These are phyloP conservation scores for Yarrowia deformans DNA, from an alignment of 805 yeast genomes.

Conservation along the genomic window DNA sequence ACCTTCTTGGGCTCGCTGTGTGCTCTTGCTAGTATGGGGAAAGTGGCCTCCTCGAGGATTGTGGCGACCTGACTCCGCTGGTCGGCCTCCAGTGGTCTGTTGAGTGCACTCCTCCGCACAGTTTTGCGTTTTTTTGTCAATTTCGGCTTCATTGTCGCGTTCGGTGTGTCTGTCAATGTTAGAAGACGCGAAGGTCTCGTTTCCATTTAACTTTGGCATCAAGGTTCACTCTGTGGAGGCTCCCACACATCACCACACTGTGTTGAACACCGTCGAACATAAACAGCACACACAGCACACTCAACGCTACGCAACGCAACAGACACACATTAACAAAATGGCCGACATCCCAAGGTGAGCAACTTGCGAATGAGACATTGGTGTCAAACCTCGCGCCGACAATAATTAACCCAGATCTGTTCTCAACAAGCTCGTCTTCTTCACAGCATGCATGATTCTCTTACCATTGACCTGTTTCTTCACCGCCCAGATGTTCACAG, in stretches of 20 bases:
- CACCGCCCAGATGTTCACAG: constrained; percentile 53
- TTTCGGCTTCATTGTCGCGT: constrained; percentile 35
- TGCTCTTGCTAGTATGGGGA: constrained; percentile 5
- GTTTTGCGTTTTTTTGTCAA: constrained; percentile 2
- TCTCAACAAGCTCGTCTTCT: constrained; percentile 62
- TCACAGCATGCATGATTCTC: constrained; percentile 74
- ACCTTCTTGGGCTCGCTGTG: constrained; percentile 21
- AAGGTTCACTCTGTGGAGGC: constrained; percentile 2
- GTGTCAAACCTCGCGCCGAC: neutral
- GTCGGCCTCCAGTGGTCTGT: constrained; percentile 1
- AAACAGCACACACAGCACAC: neutral
- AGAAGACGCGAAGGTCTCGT: constrained; percentile 4
- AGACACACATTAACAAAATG: constrained; percentile 5
- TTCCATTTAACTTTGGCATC: constrained; percentile 5
- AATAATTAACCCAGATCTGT: constrained; percentile 46
- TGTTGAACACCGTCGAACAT: neutral
- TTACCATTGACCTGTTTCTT: constrained; percentile 68
- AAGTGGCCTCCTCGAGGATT: constrained; percentile 23
- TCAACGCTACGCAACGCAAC: neutral
- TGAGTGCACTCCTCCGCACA: constrained; percentile 1
- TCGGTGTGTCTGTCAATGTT: neutral
- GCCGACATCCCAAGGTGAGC: constrained; percentile 35
- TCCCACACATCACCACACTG: constrained; percentile 9
- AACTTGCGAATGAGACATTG: no score
- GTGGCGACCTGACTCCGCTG: constrained; percentile 7